These are phyloP conservation scores for Tylopilus orsonianus DNA, from an alignment of 1,284 basidiomycete species.

Conservation along the genomic window DNA sequence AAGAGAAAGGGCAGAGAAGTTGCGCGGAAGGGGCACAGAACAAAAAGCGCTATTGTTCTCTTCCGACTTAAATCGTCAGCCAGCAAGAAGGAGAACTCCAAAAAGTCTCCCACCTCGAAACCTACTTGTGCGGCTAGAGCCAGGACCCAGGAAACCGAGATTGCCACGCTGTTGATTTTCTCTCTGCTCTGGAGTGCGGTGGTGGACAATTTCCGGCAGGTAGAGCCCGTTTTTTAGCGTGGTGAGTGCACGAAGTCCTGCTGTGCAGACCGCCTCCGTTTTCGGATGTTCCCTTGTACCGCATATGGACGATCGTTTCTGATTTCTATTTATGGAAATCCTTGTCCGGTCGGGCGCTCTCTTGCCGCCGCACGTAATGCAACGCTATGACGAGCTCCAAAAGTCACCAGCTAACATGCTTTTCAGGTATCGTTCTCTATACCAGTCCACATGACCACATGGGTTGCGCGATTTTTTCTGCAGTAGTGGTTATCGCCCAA, in stretches of 20 bases:
- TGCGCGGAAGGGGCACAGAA: constrained; percentile 7
- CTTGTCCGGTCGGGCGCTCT: constrained; percentile 7
- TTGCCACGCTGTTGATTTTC: background rate
- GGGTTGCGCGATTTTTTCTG: background rate
- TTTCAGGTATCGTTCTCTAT: too few species aligned
- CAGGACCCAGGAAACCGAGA: constrained; percentile 11
- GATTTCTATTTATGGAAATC: constrained; percentile 9
- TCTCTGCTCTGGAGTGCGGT: background rate
- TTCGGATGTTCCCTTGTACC: constrained; percentile 22
- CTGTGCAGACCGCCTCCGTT: background rate
- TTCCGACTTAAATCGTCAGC: constrained; percentile 27
- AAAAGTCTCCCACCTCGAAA: constrained; percentile 1
- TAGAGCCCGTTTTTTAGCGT: background rate
- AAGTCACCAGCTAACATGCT: too few species aligned
- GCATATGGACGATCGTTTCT: constrained; percentile 13
- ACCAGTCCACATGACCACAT: too few species aligned
- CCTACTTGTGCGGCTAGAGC: background rate
- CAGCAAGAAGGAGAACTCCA: background rate
- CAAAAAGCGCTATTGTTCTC: constrained; percentile 33
- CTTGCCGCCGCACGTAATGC: background rate
- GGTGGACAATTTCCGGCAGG: background rate
- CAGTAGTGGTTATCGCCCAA: too few species aligned
- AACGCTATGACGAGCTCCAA: too few species aligned
- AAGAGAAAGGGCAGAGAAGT: constrained; percentile 7
- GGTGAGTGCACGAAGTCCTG: constrained; percentile 14